Evolutionary conservation across 2,329 filamentous ascomycete species (phyloP).

Genomic region (Xylaria multiplex): DNA sequence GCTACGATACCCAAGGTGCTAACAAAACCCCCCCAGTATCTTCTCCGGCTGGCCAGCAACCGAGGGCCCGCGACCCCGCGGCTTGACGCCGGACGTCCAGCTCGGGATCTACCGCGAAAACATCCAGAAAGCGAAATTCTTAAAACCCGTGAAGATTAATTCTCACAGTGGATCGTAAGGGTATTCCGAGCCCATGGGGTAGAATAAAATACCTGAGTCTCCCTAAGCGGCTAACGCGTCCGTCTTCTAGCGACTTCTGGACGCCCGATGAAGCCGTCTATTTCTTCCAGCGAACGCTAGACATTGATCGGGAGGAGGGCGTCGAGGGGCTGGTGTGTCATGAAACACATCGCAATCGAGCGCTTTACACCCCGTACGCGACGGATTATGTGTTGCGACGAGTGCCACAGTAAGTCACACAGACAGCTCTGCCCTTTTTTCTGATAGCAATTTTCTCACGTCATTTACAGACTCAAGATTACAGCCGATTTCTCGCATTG

Average conservation of each 20-base stretch:
- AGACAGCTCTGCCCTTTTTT: not conserved
- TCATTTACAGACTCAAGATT: conserved; percentile 8
- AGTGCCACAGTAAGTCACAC: not conserved
- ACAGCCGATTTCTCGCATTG: conserved; percentile 17
- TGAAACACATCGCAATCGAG: conserved; percentile 20
- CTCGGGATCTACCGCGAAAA: conserved; percentile 18
- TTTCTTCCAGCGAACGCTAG: conserved; percentile 10
- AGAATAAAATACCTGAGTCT: not conserved
- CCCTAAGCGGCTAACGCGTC: not conserved
- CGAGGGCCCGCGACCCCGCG: conserved; percentile 12
- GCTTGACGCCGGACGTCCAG: conserved; percentile 13
- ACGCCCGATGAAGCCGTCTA: conserved; percentile 18
- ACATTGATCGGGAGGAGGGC: conserved; percentile 10
- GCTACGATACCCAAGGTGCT: not conserved
- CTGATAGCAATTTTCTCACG: not conserved
- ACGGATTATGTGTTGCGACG: conserved; percentile 14
- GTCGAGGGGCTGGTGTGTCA: conserved; percentile 16
- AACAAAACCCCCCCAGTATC: not conserved
- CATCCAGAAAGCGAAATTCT: not conserved
- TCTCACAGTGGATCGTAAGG: conserved; percentile 22
- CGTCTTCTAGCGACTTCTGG: conserved; percentile 15
- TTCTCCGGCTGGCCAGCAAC: conserved; percentile 12
- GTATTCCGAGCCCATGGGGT: not conserved
- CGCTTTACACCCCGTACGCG: conserved; percentile 8
- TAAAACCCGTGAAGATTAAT: conserved; percentile 11